phyloP scores from a whole-genome alignment of 768 basidiomycete genomes.

The Tephrocybe sp. region DNA sequence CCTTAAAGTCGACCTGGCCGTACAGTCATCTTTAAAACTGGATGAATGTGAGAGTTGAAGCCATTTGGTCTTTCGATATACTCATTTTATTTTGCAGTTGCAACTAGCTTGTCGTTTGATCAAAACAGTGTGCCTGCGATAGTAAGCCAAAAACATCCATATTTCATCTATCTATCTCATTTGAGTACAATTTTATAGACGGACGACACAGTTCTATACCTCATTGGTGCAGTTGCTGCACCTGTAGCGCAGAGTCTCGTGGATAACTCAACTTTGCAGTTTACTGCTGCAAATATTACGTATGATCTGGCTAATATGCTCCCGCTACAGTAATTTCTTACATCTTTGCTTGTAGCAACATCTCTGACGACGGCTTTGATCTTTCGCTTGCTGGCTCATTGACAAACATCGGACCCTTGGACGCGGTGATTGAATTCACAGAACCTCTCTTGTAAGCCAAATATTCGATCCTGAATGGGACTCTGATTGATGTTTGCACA shows the following conservation, averaged over 20 bases:
- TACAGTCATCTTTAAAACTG: conserved; percentile 54
- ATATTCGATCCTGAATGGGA: background rate
- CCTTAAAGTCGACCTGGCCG: conserved; percentile 56
- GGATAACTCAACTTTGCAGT: conserved; percentile 51
- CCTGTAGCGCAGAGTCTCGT: conserved; percentile 69
- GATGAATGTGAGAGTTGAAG: conserved; percentile 61
- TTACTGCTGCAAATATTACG: conserved; percentile 61
- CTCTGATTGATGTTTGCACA: conserved; percentile 19
- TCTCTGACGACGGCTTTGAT: conserved; percentile 63
- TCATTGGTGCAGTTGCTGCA: conserved; percentile 71
- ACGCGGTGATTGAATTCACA: conserved; percentile 65
- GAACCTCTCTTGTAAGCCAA: conserved; percentile 59
- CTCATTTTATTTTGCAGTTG: conserved; percentile 32
- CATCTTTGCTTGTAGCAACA: conserved; percentile 33
- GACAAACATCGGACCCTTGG: conserved; percentile 65
- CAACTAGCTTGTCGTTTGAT: conserved; percentile 55
- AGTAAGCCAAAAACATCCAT: conserved; percentile 30
- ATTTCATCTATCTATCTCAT: background rate
- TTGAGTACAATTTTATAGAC: conserved; percentile 36
- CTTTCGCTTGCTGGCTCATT: conserved; percentile 58
- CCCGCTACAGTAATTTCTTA: background rate
- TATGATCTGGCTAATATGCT: conserved; percentile 23
- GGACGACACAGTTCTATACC: conserved; percentile 60
- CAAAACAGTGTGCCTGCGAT: conserved; percentile 57
- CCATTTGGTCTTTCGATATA: background rate